Evolutionary conservation across 768 basidiomycete genomes (phyloP), one percentile per base, ranked within the genome.

Genomic region (Hortiboletus flavorubellus): DNA sequence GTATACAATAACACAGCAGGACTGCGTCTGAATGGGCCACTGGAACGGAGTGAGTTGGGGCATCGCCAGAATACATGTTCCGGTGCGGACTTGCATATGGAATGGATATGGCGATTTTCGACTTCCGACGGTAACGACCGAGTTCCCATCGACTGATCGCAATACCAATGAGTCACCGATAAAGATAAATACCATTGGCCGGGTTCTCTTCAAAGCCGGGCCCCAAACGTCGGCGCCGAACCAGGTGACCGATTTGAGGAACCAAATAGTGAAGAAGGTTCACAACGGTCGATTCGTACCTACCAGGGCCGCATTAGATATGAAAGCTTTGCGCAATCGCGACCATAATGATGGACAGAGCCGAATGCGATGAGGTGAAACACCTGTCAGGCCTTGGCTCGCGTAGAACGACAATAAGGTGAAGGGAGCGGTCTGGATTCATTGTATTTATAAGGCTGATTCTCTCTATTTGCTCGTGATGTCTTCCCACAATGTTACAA

Each of bases 1-100:
- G 52, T 51, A 49, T 21, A 35, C 2, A 35, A 49, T 10, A 15
- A 51, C 57, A 64, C 58, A 65, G 58, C 49, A 60, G 31, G 29
- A 49, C 63, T 49, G 63, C 35, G 54, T 51, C 39, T 31, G n/a
- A 33, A 43, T 33, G n/a, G 9, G 15, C 21, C 35, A 33, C 15
- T 42, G 41, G 21, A 35, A 18, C 18, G 37, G 35, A 30, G 41
- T 5, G 46, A 37, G 26, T 11, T 40, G 34, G 39, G 33, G n/a
- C 45, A 44, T 59, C 63, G 60, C 60, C 53, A 46, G 31, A 49
- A 46, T 42, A 34, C 47, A 40, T n/a, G 46, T 15, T 23, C 55
- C 56, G 21, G 47, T 46, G 58, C 60, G 52, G 48, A 49, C 8
- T 39, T 48, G 11, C 21, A 21, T 9, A 30, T 31, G 46, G 31